Evolutionary conservation across 2,329 filamentous ascomycete species (phyloP), one percentile per base, ranked within the genome.

Genomic region (Triangularia verruculosa): DNA sequence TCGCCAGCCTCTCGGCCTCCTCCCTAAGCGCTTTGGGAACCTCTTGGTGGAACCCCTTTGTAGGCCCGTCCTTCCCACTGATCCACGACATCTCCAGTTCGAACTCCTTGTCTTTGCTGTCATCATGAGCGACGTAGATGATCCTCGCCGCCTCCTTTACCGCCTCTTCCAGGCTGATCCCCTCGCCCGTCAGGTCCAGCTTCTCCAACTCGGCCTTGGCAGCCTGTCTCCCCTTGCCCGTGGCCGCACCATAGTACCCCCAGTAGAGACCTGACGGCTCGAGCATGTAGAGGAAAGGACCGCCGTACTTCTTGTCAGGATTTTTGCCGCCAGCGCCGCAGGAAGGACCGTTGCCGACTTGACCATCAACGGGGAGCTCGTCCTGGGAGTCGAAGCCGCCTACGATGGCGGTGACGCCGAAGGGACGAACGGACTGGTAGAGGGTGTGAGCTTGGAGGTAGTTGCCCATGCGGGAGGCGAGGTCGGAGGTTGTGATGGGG

Each of bases 81-180:
- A 98, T 91, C 95, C 95, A 99, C 64, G 92, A 96, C 93, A 99
- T 96, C 82, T 99, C 95, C 65, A 99, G 83, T 86, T 99, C 95
- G 74, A 98, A 99, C 69, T 98, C 95, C 84, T 99, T 99, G 80
- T 98, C 95, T 82, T 98, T 98, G 84, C 94, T 98, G 78, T 99
- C 95, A 78, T 98, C 95, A 76, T 99, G 95, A 57, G 94, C 93
- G 65, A 97, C 87, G 77, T 97, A 96, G 79, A 99, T 98, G 79
- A 99, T 99, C 66, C 93, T 84, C 62, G 95, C 95, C 32, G 95
- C 95, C 82, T 98, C 91, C 83, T 96, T 97, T 74, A 99, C 92
- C 58, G 90, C 95, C 74, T 98, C 89, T 74, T 90, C 82, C 64
- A 99, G 82, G 66, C 89, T 91, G 61, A 98, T 84, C 89, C 84